Conservation (phyloP, 108 stramenopile genomes). For the Skeletonema grethae region DNA sequence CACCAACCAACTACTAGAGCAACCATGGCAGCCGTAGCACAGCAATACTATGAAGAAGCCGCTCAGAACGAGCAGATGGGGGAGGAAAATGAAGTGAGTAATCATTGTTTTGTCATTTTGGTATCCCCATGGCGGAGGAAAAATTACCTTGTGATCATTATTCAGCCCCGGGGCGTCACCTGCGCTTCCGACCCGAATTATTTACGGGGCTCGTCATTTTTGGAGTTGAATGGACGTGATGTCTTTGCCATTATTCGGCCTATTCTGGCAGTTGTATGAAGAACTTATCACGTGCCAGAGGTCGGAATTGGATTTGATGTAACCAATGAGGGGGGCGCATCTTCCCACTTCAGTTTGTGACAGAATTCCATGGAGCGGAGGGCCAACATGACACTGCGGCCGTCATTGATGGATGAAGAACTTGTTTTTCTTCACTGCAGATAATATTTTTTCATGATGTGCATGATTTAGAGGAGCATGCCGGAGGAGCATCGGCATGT, state of each 20-base stretch:
- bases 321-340: too few relatives aligned
- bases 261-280: background rate
- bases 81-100: slow-evolving; percentile 53
- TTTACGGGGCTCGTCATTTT: slow-evolving; percentile 8
- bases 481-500: background rate
- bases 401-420: background rate
- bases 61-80: slow-evolving; percentile 47
- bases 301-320: background rate
- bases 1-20: background rate
- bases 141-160: background rate
- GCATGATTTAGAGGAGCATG: background rate
- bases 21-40: slow-evolving; percentile 52
- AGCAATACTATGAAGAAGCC: slow-evolving; percentile 46
- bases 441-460: background rate
- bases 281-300: background rate
- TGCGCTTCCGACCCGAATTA: background rate
- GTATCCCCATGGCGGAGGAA: background rate
- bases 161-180: background rate
- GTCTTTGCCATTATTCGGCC: background rate
- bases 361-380: background rate
- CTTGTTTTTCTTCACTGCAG: background rate
- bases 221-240: background rate
- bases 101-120: background rate
- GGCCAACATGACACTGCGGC: background rate
- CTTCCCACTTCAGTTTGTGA: background rate